Conservation (phyloP, 768 basidiomycete species). For the Tephrocybe rancida region DNA sequence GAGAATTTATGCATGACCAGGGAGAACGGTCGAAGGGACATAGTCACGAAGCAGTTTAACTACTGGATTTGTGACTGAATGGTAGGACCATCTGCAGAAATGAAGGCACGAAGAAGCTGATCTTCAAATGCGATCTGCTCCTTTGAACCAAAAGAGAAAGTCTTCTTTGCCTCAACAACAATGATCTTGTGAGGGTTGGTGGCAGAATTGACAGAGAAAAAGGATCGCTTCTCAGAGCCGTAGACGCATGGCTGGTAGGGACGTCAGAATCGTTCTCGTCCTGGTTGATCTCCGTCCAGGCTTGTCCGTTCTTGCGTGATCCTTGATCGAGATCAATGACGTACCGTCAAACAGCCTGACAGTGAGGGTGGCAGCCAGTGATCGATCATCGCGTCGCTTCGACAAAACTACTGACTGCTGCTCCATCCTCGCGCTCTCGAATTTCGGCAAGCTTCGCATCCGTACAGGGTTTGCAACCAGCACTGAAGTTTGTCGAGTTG, state of each 20-base stretch:
- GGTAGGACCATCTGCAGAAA: slow-evolving; percentile 8
- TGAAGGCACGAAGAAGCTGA: slow-evolving; percentile 11
- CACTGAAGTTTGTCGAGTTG: slow-evolving; percentile 10
- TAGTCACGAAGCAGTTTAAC: slow-evolving; percentile 7
- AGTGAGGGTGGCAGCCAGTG: too few relatives aligned
- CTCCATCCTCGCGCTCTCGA: background rate
- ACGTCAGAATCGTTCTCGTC: too few relatives aligned
- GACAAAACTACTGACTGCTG: slow-evolving; percentile 4
- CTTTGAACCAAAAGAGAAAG: background rate
- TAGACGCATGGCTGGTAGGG: too few relatives aligned
- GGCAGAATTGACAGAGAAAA: background rate
- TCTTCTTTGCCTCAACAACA: background rate
- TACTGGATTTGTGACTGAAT: slow-evolving; percentile 11
- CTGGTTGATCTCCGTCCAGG: too few relatives aligned
- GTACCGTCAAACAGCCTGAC: too few relatives aligned
- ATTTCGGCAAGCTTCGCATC: slow-evolving; percentile 3
- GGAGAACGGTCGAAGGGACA: background rate
- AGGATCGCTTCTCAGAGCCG: too few relatives aligned
- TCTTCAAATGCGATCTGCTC: slow-evolving; percentile 8
- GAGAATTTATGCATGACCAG: background rate
- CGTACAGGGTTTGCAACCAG: slow-evolving; percentile 11
- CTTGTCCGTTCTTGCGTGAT: too few relatives aligned
- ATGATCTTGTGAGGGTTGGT: background rate
- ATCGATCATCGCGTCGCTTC: background rate
- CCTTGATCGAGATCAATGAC: too few relatives aligned